A percentile compares a stretch with the other conserved stretches of the same genome.
Conservation (phyloP, 139 green algal genomes). For the Pleodorina starrii region DNA sequence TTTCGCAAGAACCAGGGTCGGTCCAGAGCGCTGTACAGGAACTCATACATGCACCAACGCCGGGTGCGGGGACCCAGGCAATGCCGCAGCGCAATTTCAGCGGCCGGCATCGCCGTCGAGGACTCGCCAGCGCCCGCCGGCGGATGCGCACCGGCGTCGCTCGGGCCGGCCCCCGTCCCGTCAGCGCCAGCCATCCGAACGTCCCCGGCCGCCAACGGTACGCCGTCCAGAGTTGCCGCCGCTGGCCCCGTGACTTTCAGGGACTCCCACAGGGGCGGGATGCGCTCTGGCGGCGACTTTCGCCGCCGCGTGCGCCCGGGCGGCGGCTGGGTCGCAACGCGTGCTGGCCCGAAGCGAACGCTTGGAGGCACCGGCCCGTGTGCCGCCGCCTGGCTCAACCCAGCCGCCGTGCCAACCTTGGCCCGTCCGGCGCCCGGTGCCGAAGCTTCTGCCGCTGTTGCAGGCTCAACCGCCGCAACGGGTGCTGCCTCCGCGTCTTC, state of each 20-base stretch:
- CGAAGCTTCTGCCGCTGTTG: no score
- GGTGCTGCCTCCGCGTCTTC: no score
- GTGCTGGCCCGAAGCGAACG: not conserved
- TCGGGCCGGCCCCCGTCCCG: not conserved
- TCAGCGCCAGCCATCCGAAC: not conserved
- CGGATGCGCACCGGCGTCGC: no score
- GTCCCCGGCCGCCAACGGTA: not conserved
- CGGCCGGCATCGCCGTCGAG: not conserved
- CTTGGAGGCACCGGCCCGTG: not conserved
- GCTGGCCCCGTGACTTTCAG: constrained; percentile 15
- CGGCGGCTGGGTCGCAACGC: constrained; percentile 2
- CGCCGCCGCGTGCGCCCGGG: constrained; percentile 44
- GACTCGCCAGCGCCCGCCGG: not conserved
- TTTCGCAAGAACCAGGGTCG: constrained; percentile 82
- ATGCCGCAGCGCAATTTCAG: constrained; percentile 74
- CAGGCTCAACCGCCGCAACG: no score
- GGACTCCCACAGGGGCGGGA: constrained; percentile 8
- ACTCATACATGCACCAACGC: constrained; percentile 80
- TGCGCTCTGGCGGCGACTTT: constrained; percentile 67
- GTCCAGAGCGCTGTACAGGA: constrained; percentile 83
- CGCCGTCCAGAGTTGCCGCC: not conserved
- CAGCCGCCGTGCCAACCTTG: not conserved
- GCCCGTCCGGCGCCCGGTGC: not conserved
- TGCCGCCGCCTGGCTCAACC: not conserved
- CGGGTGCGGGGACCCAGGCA: constrained; percentile 62